These are phyloP conservation scores for Suillus subluteus DNA, from an alignment of 768 basidiomycete species.

Conservation along the genomic window DNA sequence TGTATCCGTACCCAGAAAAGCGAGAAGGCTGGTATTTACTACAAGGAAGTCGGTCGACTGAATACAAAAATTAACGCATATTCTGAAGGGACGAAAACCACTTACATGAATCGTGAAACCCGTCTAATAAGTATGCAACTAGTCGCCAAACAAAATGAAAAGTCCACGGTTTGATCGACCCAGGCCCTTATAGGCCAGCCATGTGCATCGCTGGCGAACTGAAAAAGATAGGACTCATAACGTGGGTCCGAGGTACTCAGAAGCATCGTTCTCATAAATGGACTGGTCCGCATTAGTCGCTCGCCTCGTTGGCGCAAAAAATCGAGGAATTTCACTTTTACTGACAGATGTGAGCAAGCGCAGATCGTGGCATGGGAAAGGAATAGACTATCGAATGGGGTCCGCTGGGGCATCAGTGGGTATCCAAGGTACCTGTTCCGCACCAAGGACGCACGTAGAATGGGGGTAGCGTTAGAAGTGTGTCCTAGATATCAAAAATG, in stretches of 20 bases:
- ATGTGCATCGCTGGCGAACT: neutral
- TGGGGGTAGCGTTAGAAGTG: neutral
- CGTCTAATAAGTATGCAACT: neutral
- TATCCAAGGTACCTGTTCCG: conserved; percentile 7
- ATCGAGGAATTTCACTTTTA: neutral
- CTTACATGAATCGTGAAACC: neutral
- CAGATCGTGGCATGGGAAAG: conserved; percentile 4
- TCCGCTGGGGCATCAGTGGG: conserved; percentile 5
- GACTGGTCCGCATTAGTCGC: neutral
- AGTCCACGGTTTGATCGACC: neutral
- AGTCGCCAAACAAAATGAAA: neutral
- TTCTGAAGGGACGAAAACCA: neutral
- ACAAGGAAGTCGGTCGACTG: neutral
- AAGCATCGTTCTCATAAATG: neutral
- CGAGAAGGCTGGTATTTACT: neutral
- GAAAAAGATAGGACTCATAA: neutral
- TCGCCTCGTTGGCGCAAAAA: neutral
- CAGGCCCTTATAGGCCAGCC: neutral
- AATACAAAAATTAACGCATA: neutral
- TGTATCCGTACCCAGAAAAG: neutral
- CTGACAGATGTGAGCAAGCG: conserved; percentile 1
- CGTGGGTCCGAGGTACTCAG: neutral
- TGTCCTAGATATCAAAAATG: neutral
- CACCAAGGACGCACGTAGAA: neutral
- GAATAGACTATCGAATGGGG: neutral